Evolutionary conservation across 2,329 filamentous ascomycete genomes (phyloP), one percentile per base, ranked within the genome.

Genomic region (Talaromyces sp.): DNA sequence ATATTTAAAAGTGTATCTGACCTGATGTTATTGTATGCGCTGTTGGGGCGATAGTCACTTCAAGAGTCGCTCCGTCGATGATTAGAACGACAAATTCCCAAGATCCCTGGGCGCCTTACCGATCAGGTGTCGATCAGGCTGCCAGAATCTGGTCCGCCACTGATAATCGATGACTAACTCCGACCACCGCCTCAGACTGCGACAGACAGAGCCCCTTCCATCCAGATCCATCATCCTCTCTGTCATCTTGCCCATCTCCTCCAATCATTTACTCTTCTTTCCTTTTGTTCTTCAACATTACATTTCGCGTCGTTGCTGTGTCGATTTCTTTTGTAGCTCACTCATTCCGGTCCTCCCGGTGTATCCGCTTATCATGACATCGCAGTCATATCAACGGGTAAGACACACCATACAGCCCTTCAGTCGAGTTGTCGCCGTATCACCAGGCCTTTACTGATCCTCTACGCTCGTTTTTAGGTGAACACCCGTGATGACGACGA

Each of bases 351-450:
- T 73, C 22, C 22, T 22, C 22, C 76, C 74, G 74, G 75, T 75
- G n/a, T 24, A 57, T 24, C 77, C 75, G 74, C 77, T 78, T 76
- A 73, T 71, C 70, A 82, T 82, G 80, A 81, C 78, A 77, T 79
- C 79, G 73, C 80, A 82, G 75, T 76, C 80, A 68, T 82, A 82
- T 76, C 75, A 81, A 73, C 74, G 78, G 76, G 80, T 82, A 78
- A 69, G 78, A 45, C 31, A 16, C 2, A 22, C 22, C 22, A 22
- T 22, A 16, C 33, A 19, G n/a, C 24, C 11, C 33, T 24, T 16
- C 33, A 22, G 48, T n/a, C 45, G 52, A 54, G 45, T 59, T 57
- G 27, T 57, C 31, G 39, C 27, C 39, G 35, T 24, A 43, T 31
- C n/a, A 16, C 19, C n/a, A 54, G 31, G 35, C n/a, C 16, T 14